Conservation (phyloP, 257 asterid genomes). For the Nemophila menziesii region DNA sequence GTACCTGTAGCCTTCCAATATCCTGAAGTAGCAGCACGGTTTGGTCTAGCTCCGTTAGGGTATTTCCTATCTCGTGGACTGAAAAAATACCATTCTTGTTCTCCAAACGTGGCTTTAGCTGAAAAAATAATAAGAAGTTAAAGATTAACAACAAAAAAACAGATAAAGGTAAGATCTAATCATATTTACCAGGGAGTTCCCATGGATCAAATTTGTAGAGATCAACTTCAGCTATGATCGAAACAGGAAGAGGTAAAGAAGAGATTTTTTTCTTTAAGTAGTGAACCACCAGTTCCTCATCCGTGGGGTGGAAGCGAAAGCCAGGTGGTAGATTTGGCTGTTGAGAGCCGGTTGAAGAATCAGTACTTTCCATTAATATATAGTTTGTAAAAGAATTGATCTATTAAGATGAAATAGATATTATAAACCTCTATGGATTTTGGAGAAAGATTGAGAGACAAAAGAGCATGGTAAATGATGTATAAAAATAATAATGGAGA, state of each 20-base stretch:
- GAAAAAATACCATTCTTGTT: constrained; percentile 44
- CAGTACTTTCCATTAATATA: constrained; percentile 27
- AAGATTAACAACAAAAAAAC: no score
- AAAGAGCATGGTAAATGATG: constrained; percentile 5
- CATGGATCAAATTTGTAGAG: constrained; percentile 47
- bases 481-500: constrained; percentile 9
- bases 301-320: constrained; percentile 47
- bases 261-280: constrained; percentile 39
- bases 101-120: constrained; percentile 42
- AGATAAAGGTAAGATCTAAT: no score
- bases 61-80: constrained; percentile 42
- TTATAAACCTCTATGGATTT: constrained; percentile 1
- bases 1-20: constrained; percentile 55
- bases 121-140: no score
- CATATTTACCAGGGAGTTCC: constrained; percentile 52
- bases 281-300: constrained; percentile 43
- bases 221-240: constrained; percentile 42
- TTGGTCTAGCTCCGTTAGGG: constrained; percentile 44
- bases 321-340: constrained; percentile 49
- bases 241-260: constrained; percentile 35
- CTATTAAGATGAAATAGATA: background rate
- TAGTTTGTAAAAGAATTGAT: background rate
- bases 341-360: constrained; percentile 28
- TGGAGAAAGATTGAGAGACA: constrained; percentile 1
- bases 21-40: constrained; percentile 42